phyloP scores from a whole-genome alignment of 2,329 filamentous ascomycete species.

The Trichoderma koningiopsis region DNA sequence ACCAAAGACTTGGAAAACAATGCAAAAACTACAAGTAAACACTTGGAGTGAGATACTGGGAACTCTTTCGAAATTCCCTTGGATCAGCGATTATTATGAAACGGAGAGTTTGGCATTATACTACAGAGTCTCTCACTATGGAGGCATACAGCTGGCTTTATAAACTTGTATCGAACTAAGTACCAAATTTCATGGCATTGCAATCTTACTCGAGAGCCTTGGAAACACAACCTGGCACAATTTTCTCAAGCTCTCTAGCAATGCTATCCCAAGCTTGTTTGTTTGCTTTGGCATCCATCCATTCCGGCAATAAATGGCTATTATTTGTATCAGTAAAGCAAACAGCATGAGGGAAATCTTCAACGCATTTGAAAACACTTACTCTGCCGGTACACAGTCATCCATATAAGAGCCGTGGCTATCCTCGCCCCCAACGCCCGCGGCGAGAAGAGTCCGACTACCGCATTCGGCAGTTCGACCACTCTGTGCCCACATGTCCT shows the following conservation, averaged over 20 bases:
- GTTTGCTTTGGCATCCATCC: neutral
- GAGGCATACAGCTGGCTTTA: neutral
- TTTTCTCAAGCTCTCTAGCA: constrained; percentile 1
- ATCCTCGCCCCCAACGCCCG: constrained; percentile 31
- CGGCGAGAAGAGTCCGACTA: constrained; percentile 36
- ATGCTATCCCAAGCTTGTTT: constrained; percentile 2
- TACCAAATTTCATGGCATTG: neutral
- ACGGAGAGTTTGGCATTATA: neutral
- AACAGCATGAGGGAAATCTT: neutral
- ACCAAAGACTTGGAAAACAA: neutral
- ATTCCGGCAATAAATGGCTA: neutral
- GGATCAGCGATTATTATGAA: constrained; percentile 6
- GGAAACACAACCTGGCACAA: constrained; percentile 1
- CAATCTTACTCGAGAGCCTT: neutral
- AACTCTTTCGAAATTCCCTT: neutral
- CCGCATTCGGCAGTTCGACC: constrained; percentile 35
- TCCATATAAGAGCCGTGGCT: constrained; percentile 34
- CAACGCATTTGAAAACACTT: constrained; percentile 21
- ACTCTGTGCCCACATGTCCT: neutral
- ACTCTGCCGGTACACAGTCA: constrained; percentile 30
- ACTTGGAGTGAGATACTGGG: neutral
- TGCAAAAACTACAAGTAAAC: neutral
- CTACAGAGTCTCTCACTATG: neutral
- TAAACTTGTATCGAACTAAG: neutral
- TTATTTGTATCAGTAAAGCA: neutral